phyloP scores from a whole-genome alignment of 805 yeast genomes.

The Crinitomyces ghanaensis region DNA sequence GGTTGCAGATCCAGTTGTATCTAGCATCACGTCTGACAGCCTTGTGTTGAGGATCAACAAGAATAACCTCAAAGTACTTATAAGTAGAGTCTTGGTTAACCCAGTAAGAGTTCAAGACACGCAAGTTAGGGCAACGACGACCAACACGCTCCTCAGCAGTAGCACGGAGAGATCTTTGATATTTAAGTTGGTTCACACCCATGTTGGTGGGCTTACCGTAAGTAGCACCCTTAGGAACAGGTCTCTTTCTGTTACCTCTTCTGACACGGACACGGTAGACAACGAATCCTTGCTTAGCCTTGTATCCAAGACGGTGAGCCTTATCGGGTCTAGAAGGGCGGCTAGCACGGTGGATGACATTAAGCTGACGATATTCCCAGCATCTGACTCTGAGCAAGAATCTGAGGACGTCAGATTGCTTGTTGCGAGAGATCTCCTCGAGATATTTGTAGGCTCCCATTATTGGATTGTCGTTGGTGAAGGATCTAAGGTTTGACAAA shows the following conservation, averaged over 20 bases:
- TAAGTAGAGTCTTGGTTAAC: conserved; percentile 98
- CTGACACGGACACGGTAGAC: conserved; percentile 98
- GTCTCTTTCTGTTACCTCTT: conserved; percentile 99
- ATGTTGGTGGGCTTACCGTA: conserved; percentile 99
- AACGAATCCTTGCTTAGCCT: conserved; percentile 99
- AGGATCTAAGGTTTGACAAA: conserved; percentile 2
- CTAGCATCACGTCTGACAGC: conserved; percentile 98
- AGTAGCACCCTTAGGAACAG: conserved; percentile 99
- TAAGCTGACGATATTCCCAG: conserved; percentile 99
- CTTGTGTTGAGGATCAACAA: conserved; percentile 95
- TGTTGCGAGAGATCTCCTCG: conserved; percentile 99
- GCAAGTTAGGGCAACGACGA: conserved; percentile 96
- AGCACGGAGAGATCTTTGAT: conserved; percentile 96
- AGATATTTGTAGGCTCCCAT: conserved; percentile 99
- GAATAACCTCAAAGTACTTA: conserved; percentile 98
- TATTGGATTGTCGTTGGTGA: conserved; percentile 7
- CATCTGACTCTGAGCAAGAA: conserved; percentile 99
- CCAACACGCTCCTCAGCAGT: conserved; percentile 99
- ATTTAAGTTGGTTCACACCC: conserved; percentile 98
- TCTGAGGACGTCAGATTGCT: conserved; percentile 99
- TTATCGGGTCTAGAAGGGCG: conserved; percentile 99
- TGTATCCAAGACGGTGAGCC: conserved; percentile 99
- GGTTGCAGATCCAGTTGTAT: conserved; percentile 99
- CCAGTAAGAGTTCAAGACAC: conserved; percentile 99
- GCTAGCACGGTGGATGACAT: conserved; percentile 96